Base-by-base conservation (phyloP, 768 basidiomycete species). In the Tricholoma hemisulphureum region DNA sequence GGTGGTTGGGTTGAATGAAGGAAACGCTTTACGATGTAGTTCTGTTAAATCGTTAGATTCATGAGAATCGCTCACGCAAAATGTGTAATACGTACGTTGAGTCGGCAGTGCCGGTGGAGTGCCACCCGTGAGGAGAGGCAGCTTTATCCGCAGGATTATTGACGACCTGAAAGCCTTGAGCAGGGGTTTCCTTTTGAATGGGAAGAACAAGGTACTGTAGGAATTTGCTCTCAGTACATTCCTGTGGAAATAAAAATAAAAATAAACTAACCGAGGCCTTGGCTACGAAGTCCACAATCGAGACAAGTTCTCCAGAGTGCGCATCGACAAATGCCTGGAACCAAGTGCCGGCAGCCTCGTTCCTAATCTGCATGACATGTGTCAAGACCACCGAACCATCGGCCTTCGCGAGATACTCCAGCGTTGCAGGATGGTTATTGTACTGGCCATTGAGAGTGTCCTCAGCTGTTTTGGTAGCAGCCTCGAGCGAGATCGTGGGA, bases 241-340 rank as follows among this genome's bases (percentile, higher is more conserved):
- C 16, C 71, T 57, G 23, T 79, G 32, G 9, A 28, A 29, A 29
- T 21, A 26, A 3, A 24, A 31, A 2, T 4, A 29, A 14, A 61
- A 2, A 35, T n/a, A n/a, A n/a, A 56, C 75, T 58, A 57, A 80
- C 77, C 4, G 78, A 66, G 16, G 77, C 76, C 28, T 77, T 63
- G 8, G 76, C 64, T 29, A 79, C 82, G 68, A 83, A 85, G 64
- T 86, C 82, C 53, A 79, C 78, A n/a, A 82, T 74, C 14, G 78
- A 74, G 23, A 83, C 65, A 32, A 86, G 64, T 26, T 80, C 78
- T 10, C 80, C 80, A 26, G 76, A 71, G 58, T 80, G 79, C 8
- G 81, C 83, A 60, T 85, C 83, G 52, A 85, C 77, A 59, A 81
- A 83, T 0, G 82, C 83, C 66, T 86, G 80, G 63, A 75, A 79